phyloP scores from a whole-genome alignment of 164 flowering plant species.

The Akebia trifoliata region DNA sequence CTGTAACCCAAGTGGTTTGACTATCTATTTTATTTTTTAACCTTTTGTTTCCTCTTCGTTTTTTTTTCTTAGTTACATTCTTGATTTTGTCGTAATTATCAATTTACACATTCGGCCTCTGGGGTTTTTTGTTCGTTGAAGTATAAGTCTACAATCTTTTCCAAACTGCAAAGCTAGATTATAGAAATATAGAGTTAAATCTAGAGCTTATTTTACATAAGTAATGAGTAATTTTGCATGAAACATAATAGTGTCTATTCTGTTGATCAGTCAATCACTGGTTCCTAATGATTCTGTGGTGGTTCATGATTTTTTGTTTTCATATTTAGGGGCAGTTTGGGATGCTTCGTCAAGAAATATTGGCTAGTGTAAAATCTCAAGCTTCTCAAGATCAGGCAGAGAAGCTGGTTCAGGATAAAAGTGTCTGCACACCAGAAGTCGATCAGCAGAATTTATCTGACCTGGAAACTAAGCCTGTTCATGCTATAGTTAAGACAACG shows the following conservation, averaged over 20 bases:
- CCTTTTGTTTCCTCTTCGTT: not conserved
- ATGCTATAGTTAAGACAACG: slow-evolving; percentile 30
- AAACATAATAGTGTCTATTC: not conserved
- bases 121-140: too few relatives aligned
- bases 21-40: not conserved
- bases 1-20: too few relatives aligned
- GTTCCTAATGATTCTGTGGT: not conserved
- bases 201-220: not conserved
- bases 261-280: not conserved
- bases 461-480: slow-evolving; percentile 19
- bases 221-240: not conserved
- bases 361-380: slow-evolving; percentile 26
- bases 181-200: not conserved
- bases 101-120: too few relatives aligned
- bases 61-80: not conserved
- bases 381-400: slow-evolving; percentile 26
- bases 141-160: too few relatives aligned
- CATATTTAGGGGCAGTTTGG: slow-evolving; percentile 29
- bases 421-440: slow-evolving; percentile 18
- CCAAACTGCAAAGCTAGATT: too few relatives aligned
- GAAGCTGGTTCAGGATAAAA: slow-evolving; percentile 20
- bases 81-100: too few relatives aligned
- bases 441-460: slow-evolving; percentile 24
- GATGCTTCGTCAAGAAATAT: slow-evolving; percentile 30
- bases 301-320: not conserved